A percentile compares a stretch with the other conserved stretches of the same genome.
phyloP scores from a whole-genome alignment of 495 filamentous ascomycete species.

The Neurospora sp. region DNA sequence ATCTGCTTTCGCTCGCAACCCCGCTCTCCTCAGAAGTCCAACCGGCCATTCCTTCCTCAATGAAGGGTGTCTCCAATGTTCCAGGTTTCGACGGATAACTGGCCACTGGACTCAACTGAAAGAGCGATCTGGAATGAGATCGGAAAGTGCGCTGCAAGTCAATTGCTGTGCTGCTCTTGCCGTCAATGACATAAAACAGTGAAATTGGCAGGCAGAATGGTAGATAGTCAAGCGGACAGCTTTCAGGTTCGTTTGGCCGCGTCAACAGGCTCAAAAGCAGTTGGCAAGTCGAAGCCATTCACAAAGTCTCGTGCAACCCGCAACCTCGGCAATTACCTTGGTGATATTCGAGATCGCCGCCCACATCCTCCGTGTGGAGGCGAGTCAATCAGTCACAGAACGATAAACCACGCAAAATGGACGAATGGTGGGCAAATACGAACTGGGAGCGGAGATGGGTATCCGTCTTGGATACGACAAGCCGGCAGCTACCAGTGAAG shows the following conservation, averaged over 20 bases:
- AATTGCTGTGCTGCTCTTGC: neutral
- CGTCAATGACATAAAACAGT: neutral
- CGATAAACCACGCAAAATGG: conserved; percentile 1
- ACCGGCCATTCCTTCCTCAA: neutral
- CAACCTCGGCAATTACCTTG: neutral
- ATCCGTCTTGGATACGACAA: neutral
- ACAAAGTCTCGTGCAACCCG: neutral
- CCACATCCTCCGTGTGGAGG: neutral
- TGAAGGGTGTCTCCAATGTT: neutral
- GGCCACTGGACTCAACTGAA: neutral
- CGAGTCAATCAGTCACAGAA: neutral
- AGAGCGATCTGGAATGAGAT: neutral
- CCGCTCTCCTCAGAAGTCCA: neutral
- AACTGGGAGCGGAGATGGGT: neutral
- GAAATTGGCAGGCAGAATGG: neutral
- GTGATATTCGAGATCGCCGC: neutral
- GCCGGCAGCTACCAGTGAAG: neutral
- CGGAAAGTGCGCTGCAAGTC: neutral
- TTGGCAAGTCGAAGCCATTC: neutral
- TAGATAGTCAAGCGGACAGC: neutral
- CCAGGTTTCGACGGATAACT: neutral
- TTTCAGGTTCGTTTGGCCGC: neutral
- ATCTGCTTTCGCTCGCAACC: neutral
- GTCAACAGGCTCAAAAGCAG: neutral
- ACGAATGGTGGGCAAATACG: neutral